Percentiles rank a stretch among this genome's conserved stretches.
These are phyloP conservation scores for Fusarium lyarnte DNA, from an alignment of 2,329 filamentous ascomycete species.

Conservation along the genomic window DNA sequence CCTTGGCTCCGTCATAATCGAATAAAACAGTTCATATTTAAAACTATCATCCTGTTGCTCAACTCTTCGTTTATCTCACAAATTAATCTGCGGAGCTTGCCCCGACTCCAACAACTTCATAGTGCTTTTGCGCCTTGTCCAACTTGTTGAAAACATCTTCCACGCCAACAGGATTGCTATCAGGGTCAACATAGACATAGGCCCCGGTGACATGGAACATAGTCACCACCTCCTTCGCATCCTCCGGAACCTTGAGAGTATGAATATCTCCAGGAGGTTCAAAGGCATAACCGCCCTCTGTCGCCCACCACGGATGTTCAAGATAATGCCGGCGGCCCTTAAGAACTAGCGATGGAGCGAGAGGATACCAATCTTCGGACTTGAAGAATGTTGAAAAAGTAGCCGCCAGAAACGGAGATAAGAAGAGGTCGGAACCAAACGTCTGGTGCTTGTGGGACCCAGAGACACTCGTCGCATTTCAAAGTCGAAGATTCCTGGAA, in stretches of 20 bases:
- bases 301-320: not conserved
- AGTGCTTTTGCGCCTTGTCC: not conserved
- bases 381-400: not conserved
- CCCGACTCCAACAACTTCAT: not conserved
- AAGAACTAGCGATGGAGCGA: slow-evolving; percentile 44
- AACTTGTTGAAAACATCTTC: slow-evolving; percentile 2
- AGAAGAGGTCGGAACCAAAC: not conserved
- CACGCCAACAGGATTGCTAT: not conserved
- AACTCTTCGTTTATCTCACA: not conserved
- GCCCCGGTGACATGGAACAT: not conserved
- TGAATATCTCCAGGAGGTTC: slow-evolving; percentile 46
- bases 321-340: not conserved
- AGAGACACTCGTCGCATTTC: not conserved
- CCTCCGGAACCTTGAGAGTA: slow-evolving; percentile 23
- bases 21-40: not conserved
- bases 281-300: not conserved
- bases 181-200: not conserved
- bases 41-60: not conserved
- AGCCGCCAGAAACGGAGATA: not conserved
- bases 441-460: not conserved
- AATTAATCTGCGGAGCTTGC: not conserved
- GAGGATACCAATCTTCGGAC: slow-evolving; percentile 39
- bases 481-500: not conserved
- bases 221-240: not conserved
- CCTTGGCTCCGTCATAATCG: not conserved